Evolutionary conservation across 2,329 filamentous ascomycete species (phyloP).

Genomic region (Sporothrix brunneoviolacea): DNA sequence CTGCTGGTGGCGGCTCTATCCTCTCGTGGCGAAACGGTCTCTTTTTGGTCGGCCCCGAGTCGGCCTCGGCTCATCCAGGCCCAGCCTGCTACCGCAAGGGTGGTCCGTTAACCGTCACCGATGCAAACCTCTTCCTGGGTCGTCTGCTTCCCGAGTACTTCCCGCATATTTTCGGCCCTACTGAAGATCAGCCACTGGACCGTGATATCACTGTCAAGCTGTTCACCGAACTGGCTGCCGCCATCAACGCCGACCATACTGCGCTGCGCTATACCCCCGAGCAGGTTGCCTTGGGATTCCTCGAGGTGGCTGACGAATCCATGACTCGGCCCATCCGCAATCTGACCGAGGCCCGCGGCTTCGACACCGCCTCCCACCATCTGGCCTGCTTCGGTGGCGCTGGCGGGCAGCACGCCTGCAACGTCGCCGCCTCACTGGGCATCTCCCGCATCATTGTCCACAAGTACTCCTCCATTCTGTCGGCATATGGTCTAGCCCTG

Average conservation of each 20-base stretch:
- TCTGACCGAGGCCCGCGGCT: conserved; percentile 63
- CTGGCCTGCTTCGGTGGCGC: conserved; percentile 36
- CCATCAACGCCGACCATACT: conserved; percentile 62
- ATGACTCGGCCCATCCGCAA: conserved; percentile 67
- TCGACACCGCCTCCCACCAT: conserved; percentile 33
- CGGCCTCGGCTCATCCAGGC: conserved; percentile 61
- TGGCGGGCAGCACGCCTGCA: conserved; percentile 25
- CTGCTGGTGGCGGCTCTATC: conserved; percentile 60
- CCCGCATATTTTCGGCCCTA: conserved; percentile 61
- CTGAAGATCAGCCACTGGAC: conserved; percentile 67
- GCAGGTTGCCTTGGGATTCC: conserved; percentile 56
- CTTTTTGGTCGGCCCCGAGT: conserved; percentile 81
- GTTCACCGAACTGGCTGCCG: conserved; percentile 82
- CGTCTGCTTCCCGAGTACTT: conserved; percentile 52
- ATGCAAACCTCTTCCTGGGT: conserved; percentile 60
- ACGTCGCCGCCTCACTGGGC: conserved; percentile 63
- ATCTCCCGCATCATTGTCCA: conserved; percentile 81
- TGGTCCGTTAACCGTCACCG: conserved; percentile 39
- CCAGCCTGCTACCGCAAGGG: conserved; percentile 63
- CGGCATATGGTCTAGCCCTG: conserved; percentile 46
- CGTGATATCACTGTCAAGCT: conserved; percentile 61
- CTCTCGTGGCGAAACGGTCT: conserved; percentile 74
- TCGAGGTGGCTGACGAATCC: conserved; percentile 63
- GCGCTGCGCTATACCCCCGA: conserved; percentile 46
- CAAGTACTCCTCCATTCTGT: conserved; percentile 78